Evolutionary conservation across 176 grass and related monocot species (phyloP), one percentile per base, ranked within the genome.

Genomic region (Secale cereale): DNA sequence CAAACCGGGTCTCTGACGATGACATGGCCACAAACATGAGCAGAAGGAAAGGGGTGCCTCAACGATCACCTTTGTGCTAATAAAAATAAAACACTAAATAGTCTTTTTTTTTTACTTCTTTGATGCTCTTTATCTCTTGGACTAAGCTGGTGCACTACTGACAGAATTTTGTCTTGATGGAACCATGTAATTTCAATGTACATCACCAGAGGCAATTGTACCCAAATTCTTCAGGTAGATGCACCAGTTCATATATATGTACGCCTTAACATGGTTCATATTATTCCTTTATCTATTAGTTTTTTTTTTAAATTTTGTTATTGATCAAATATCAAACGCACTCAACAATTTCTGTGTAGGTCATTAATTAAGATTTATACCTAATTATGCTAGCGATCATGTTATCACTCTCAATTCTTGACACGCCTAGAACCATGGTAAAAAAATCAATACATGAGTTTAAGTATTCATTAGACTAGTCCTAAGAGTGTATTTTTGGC

Each of bases 41-140:
- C 89, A 95, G 93, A 93, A 91, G 95, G 82, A 98, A 98, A 87
- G 91, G 93, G 54, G 92, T 89, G 74, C 95, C 95, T 76, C 89
- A 89, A 80, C 91, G 95, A 88, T 98, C 95, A 73, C 95, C 95
- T 82, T 85, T 98, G 69, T 95, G 95, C 92, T 98, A 89, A 92
- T 79, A 91, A 82, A 85, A 56, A 82, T 73, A 25, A 78, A 79
- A 59, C 83, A 56, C 70, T 80, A 74, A 78, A 85, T 85, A 68
- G 63, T 81, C 81, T 62, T 78, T 33, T 29, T 70, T 84, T 45
- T 80, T 86, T 70, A 73, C 17, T 85, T 68, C 14, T 85, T 86
- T 67, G 40, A 56, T 70, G 74, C 74, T 73, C 39, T 87, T 85
- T 43, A 85, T 84, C 61, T 87, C 81, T 85, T 87, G 77, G 64